phyloP scores from a whole-genome alignment of 345 rosid genomes.

The Pistacia integerrima region DNA sequence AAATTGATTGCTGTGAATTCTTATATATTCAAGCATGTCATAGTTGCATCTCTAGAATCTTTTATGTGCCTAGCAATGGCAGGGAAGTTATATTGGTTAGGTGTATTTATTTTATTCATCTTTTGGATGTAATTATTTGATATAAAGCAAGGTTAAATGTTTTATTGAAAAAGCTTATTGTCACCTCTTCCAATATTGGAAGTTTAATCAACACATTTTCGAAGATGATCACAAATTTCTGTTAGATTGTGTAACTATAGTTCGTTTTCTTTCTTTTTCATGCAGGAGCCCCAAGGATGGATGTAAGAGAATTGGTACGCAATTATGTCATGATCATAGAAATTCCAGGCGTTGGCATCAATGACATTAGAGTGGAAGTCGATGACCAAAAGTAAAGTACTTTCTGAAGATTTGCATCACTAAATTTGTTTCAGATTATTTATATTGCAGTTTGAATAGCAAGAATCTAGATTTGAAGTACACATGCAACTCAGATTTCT shows the following conservation, averaged over 20 bases:
- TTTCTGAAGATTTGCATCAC: not conserved
- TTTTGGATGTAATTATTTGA: not conserved
- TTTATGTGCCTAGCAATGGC: not conserved
- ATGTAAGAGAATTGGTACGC: conserved; percentile 51
- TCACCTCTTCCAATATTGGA: not conserved
- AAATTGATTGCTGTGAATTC: not conserved
- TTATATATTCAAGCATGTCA: not conserved
- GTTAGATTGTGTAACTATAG: not conserved
- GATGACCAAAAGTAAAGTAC: conserved; percentile 48
- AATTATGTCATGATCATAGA: conserved; percentile 61
- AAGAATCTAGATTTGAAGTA: not conserved
- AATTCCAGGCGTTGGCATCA: conserved; percentile 64
- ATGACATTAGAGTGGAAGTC: conserved; percentile 79
- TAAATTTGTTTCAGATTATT: not conserved
- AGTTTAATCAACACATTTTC: not conserved
- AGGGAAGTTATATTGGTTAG: not conserved
- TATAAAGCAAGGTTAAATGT: not conserved
- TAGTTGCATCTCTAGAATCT: not conserved
- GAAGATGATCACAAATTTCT: not conserved
- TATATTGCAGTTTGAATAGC: not conserved
- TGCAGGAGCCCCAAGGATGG: conserved; percentile 67
- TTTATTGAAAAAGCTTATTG: not conserved
- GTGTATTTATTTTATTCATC: not conserved
- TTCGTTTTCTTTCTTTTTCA: not conserved
- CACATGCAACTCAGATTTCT: not conserved